These are phyloP conservation scores for Pythium utonaiense DNA, from an alignment of 352 stramenopile genomes.

Conservation along the genomic window DNA sequence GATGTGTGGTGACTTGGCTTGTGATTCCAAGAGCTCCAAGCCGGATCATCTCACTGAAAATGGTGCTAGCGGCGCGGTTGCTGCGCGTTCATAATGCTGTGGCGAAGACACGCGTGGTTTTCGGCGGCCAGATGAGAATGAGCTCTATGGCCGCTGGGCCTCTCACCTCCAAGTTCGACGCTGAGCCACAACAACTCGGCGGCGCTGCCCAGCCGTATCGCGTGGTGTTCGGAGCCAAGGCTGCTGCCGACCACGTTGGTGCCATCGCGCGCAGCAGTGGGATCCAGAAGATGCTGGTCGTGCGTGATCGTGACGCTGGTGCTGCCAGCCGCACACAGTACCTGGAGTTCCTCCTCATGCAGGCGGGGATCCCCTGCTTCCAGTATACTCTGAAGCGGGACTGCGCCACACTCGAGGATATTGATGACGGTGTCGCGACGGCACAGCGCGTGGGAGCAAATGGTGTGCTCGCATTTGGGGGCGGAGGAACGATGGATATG, in stretches of 20 bases:
- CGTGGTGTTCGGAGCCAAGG: slow-evolving; percentile 49
- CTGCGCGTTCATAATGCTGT: slow-evolving; percentile 4
- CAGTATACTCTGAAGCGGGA: slow-evolving; percentile 70
- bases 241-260: slow-evolving; percentile 37
- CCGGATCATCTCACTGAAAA: neutral
- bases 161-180: slow-evolving; percentile 33
- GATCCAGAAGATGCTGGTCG: slow-evolving; percentile 70
- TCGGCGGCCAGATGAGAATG: neutral
- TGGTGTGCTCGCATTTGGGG: slow-evolving; percentile 66
- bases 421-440: slow-evolving; percentile 51
- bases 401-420: slow-evolving; percentile 51
- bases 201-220: slow-evolving; percentile 35
- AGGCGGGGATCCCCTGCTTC: slow-evolving; percentile 64
- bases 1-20: slow-evolving; percentile 4
- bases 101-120: neutral
- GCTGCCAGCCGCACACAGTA: slow-evolving; percentile 58
- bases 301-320: slow-evolving; percentile 55
- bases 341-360: slow-evolving; percentile 68
- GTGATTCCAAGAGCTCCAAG: neutral
- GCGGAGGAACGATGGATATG: slow-evolving; percentile 61
- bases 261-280: slow-evolving; percentile 29
- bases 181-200: slow-evolving; percentile 33
- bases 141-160: neutral
- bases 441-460: slow-evolving; percentile 61
- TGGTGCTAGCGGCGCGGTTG: slow-evolving; percentile 6